Base-by-base conservation (phyloP, 2,329 filamentous ascomycete genomes). In the Westerdykella ornata region DNA sequence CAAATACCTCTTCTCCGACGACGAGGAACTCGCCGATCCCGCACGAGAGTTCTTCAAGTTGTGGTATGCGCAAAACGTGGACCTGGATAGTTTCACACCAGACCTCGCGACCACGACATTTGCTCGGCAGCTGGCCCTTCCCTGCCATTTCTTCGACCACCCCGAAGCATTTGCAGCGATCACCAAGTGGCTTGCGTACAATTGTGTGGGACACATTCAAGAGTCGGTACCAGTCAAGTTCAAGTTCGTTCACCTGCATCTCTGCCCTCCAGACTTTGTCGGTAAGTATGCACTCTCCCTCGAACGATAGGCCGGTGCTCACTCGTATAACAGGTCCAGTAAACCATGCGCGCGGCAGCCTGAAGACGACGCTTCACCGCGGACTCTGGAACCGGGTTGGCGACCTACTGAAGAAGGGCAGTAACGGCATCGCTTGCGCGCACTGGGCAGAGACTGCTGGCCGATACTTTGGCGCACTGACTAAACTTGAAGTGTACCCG, bases 181-280 rank as follows among this genome's bases (percentile, higher is more conserved):
- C 3, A 66, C 60, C 0, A 58, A 54, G 43, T 56, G 42, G n/a
- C 47, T 66, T 1, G 62, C 52, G 1, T 66, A 67, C 51, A 44
- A 63, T 28, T 42, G 42, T 11, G n/a, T 37, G 6, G 52, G 55
- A 5, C 51, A 55, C 22, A 54, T 64, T 30, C 48, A 42, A n/a
- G 60, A 62, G 35, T 38, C 37, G 4, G 47, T 44, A 3, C 61
- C 58, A 3, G 41, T 46, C n/a, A 46, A 43, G 3, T 49, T 53
- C 43, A 57, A 45, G 35, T 32, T 28, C 11, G 47, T 44, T 13
- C 36, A 47, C 16, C 30, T 43, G 3, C 49, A 51, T 22, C 35
- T 57, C 6, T 35, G 36, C 12, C 43, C 47, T 4, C 39, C 41
- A 11, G 46, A 53, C 32, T 53, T 56, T 33, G 42, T 52, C 9